Evolutionary conservation across 768 basidiomycete genomes (phyloP).

Genomic region (Lactarius akahatsu): DNA sequence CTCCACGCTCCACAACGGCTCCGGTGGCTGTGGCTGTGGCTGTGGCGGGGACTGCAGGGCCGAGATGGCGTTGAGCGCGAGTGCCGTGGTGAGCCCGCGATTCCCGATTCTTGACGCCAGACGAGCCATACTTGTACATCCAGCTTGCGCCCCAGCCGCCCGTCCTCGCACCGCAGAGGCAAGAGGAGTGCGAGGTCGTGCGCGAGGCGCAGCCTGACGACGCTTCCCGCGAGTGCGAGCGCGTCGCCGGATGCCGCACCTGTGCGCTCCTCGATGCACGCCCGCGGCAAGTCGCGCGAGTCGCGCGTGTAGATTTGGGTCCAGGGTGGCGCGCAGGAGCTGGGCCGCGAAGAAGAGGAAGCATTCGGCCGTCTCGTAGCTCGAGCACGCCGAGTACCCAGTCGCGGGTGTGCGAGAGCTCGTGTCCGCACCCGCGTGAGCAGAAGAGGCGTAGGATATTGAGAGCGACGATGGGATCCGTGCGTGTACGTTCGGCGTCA

Average conservation of each 20-base stretch:
- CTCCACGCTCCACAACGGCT: too few species aligned
- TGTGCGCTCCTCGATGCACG: slow-evolving; percentile 49
- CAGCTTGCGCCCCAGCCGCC: slow-evolving; percentile 51
- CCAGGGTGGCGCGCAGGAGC: slow-evolving; percentile 40
- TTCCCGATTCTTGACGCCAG: slow-evolving; percentile 51
- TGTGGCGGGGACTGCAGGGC: too few species aligned
- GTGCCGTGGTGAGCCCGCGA: slow-evolving; percentile 53
- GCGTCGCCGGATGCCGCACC: slow-evolving; percentile 48
- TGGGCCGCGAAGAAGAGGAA: slow-evolving; percentile 54
- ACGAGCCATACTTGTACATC: slow-evolving; percentile 55
- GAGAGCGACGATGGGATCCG: slow-evolving; percentile 54
- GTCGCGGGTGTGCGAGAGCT: slow-evolving; percentile 45
- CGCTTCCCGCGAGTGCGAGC: slow-evolving; percentile 44
- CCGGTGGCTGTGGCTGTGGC: neutral
- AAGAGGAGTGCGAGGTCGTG: slow-evolving; percentile 49
- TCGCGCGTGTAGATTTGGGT: slow-evolving; percentile 38
- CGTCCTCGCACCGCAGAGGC: slow-evolving; percentile 47
- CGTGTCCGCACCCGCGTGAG: slow-evolving; percentile 46
- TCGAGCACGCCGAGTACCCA: slow-evolving; percentile 52
- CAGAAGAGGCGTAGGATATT: slow-evolving; percentile 53
- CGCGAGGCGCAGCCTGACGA: slow-evolving; percentile 43
- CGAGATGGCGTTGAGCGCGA: slow-evolving; percentile 52
- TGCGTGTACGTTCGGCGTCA: slow-evolving; percentile 48
- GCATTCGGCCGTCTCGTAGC: slow-evolving; percentile 50
- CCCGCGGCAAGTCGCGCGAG: slow-evolving; percentile 44